A percentile compares a stretch with the other conserved stretches of the same genome.
Conservation (phyloP, 495 filamentous ascomycete genomes). For the Bacidia rubella region DNA sequence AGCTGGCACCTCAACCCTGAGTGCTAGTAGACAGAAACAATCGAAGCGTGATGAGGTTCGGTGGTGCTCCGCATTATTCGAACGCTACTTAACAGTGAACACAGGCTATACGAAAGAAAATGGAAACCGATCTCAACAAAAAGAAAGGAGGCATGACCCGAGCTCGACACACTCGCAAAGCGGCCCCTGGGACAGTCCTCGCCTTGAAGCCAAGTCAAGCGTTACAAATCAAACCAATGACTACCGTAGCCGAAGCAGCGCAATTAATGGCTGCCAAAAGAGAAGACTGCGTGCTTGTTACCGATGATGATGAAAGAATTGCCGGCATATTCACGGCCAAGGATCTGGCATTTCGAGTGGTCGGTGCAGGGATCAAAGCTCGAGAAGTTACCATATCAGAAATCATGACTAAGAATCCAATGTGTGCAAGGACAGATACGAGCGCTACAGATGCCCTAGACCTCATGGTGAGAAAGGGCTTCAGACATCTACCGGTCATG, state of each 20-base stretch:
- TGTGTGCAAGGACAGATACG: slow-evolving; percentile 93
- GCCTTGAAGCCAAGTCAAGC: slow-evolving; percentile 89
- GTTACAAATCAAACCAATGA: slow-evolving; percentile 92
- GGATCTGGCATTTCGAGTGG: slow-evolving; percentile 93
- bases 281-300: slow-evolving; percentile 97
- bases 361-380: slow-evolving; percentile 85
- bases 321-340: slow-evolving; percentile 98
- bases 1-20: slow-evolving; percentile 59
- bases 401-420: slow-evolving; percentile 99
- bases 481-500: slow-evolving; percentile 96
- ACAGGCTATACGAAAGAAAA: slow-evolving; percentile 89
- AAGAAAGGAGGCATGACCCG: slow-evolving; percentile 71
- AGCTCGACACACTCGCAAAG: slow-evolving; percentile 74
- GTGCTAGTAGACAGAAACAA: slow-evolving; percentile 83
- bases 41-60: slow-evolving; percentile 95
- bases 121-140: slow-evolving; percentile 96
- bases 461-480: slow-evolving; percentile 95
- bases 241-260: slow-evolving; percentile 88
- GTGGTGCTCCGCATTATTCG: slow-evolving; percentile 4
- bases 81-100: slow-evolving; percentile 21
- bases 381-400: slow-evolving; percentile 83
- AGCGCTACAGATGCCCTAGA: slow-evolving; percentile 95
- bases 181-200: slow-evolving; percentile 89
- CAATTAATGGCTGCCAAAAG: slow-evolving; percentile 98
- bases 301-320: slow-evolving; percentile 94